A percentile compares a stretch with the other conserved stretches of the same genome.
Evolutionary conservation across 345 rosid genomes (phyloP).

Genomic region (Lepidium aucheri): DNA sequence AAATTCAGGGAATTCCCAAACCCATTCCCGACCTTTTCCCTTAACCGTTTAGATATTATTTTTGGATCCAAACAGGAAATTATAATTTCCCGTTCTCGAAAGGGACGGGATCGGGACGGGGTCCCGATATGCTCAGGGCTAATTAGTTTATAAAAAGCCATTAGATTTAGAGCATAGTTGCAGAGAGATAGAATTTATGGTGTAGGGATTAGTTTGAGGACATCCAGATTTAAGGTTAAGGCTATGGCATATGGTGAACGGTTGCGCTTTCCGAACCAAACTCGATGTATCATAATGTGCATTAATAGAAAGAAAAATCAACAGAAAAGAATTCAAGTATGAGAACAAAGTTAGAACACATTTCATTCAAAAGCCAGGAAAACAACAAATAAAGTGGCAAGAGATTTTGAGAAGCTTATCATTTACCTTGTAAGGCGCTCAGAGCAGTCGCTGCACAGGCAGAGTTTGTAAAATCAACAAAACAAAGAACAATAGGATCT

Average conservation of each 20-base stretch:
- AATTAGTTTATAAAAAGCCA: too few relatives aligned
- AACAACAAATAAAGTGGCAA: neutral
- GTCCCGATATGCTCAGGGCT: too few relatives aligned
- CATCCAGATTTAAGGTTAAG: neutral
- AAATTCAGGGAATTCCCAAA: too few relatives aligned
- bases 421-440: conserved; percentile 82
- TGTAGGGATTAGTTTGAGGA: neutral
- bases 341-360: neutral
- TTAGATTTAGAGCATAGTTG: neutral
- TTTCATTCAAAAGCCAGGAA: neutral
- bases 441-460: conserved; percentile 92
- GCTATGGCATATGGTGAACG: neutral
- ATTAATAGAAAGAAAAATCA: neutral
- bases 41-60: too few relatives aligned
- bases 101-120: too few relatives aligned
- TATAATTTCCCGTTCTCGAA: too few relatives aligned
- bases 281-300: neutral
- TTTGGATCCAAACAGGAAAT: too few relatives aligned
- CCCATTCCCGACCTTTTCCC: too few relatives aligned
- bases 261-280: neutral
- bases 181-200: neutral
- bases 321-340: neutral
- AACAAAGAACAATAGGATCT: conserved; percentile 76
- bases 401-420: neutral
- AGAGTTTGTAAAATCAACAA: conserved; percentile 75